Conservation (phyloP, 345 rosid species). For the Aquilaria yunnanensis region DNA sequence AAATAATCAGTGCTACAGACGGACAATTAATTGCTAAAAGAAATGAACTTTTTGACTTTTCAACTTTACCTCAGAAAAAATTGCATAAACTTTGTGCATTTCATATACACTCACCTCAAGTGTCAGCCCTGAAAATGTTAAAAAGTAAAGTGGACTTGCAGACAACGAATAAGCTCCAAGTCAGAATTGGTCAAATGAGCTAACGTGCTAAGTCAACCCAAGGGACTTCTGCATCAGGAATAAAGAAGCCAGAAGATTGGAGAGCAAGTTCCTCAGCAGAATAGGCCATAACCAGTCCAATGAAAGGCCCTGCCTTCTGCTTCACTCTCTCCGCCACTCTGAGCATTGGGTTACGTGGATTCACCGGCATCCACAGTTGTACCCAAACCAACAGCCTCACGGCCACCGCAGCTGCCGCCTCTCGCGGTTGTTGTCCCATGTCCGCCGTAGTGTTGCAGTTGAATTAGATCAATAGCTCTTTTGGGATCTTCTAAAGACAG, state of each 20-base stretch:
- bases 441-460: background rate
- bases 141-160: no score
- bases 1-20: no score
- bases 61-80: no score
- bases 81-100: no score
- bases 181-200: no score
- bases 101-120: background rate
- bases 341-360: slow-evolving; percentile 10
- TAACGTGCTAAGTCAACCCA: slow-evolving; percentile 23
- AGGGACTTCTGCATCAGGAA: slow-evolving; percentile 12
- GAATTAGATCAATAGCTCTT: no score
- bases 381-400: slow-evolving; percentile 10
- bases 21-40: no score
- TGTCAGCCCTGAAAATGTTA: no score
- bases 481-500: no score
- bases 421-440: slow-evolving; percentile 3
- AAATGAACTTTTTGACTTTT: no score
- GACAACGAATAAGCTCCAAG: no score
- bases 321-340: slow-evolving; percentile 14
- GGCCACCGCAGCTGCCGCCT: slow-evolving; percentile 3
- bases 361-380: slow-evolving; percentile 14
- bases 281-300: slow-evolving; percentile 29
- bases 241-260: slow-evolving; percentile 19
- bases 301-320: slow-evolving; percentile 21
- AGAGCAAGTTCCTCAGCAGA: slow-evolving; percentile 26